These are phyloP conservation scores for thale cress (Arabidopsis thaliana) DNA, from an alignment of 345 rosid species.

Conservation along the genomic window DNA sequence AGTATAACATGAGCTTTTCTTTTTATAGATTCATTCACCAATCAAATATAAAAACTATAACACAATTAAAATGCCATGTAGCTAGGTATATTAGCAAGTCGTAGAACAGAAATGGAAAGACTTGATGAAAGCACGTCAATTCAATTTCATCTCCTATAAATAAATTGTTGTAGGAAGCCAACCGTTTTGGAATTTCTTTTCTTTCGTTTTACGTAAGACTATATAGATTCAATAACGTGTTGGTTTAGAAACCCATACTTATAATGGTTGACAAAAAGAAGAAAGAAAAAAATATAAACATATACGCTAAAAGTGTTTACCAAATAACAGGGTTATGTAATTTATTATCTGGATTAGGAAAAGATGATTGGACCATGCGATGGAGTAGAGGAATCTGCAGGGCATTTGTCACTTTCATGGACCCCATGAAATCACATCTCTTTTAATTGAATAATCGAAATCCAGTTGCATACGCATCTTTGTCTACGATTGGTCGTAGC, in stretches of 20 bases:
- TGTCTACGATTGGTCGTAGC: background rate
- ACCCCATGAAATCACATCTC: conserved; percentile 31
- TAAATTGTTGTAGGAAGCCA: conserved; percentile 31
- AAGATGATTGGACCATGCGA: conserved; percentile 25
- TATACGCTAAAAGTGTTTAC: conserved; percentile 1
- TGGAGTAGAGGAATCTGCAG: conserved; percentile 36
- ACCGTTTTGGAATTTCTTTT: conserved; percentile 41
- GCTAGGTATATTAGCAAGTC: background rate
- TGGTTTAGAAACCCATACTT: conserved; percentile 16
- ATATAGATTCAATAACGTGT: conserved; percentile 33
- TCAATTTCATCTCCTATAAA: conserved; percentile 20
- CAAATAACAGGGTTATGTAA: background rate
- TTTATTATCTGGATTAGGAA: conserved; percentile 26
- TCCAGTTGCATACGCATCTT: conserved; percentile 39
- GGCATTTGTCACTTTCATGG: conserved; percentile 37
- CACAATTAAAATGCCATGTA: too few relatives aligned
- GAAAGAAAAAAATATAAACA: conserved; percentile 14
- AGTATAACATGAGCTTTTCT: too few relatives aligned
- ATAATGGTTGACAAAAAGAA: conserved; percentile 19
- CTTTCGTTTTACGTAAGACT: conserved; percentile 38
- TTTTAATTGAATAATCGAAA: conserved; percentile 3
- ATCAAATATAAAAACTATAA: too few relatives aligned
- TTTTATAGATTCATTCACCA: too few relatives aligned
- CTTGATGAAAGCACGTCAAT: conserved; percentile 4
- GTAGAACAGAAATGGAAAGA: conserved; percentile 9